Evolutionary conservation across 2,329 filamentous ascomycete genomes (phyloP), one percentile per base, ranked within the genome.

Genomic region (Cladophialophora psammophila): DNA sequence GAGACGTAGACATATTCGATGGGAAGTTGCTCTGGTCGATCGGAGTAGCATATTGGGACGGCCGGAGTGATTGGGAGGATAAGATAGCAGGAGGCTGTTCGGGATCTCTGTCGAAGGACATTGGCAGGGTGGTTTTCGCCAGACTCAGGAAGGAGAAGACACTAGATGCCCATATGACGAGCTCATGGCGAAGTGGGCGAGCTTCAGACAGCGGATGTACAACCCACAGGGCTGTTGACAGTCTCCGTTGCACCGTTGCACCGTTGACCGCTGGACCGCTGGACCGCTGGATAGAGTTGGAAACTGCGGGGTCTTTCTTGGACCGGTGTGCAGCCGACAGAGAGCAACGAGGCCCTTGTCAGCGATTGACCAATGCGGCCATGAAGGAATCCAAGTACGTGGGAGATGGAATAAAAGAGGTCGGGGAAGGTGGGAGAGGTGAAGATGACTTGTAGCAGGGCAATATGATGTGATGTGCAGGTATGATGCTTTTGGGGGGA

Each of bases 1-100:
- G 54, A 61, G 78, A 74, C 54, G 67, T 45, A 64, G 65, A 58
- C 67, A 73, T 72, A 50, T 75, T 74, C 57, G 74, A 54, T 52
- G 45, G 69, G 59, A 75, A 58, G 69, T 61, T 68, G 65, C 38
- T 67, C 57, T 67, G 54, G 58, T 71, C 61, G 68, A 53, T 71
- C 66, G 66, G 64, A 64, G 70, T 74, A 70, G 72, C 73, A 74
- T 74, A 74, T 71, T 72, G 59, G 52, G 59, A 50, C 31, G 40
- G 48, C 50, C 45, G 5, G 20, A 61, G 48, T 32, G 59, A 38
- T 32, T 61, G 71, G 55, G 71, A 56, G 26, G 70, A 59, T 48
- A 72, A 61, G 56, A 72, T 65, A 35, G 64, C 58, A 40, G 71
- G 69, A 45, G 69, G 59, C 57, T 68, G 63, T 66, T 72, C 58